phyloP scores from a whole-genome alignment of 805 yeast genomes.

The Kodamaea hsintzibuensis region DNA sequence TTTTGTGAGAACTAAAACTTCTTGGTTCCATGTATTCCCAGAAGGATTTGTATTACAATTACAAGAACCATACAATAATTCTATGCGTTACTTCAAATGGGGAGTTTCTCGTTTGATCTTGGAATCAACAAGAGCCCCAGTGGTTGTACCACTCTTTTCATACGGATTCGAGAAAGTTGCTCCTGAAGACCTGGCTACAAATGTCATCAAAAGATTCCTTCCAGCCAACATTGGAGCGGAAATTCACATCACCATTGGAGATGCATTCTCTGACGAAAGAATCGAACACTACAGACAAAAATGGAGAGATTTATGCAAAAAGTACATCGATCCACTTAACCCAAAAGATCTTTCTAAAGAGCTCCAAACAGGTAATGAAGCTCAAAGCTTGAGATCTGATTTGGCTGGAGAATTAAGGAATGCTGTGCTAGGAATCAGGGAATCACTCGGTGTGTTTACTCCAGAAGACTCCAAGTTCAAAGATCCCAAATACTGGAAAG shows the following conservation, averaged over 20 bases:
- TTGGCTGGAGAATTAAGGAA: slow-evolving; percentile 70
- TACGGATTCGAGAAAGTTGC: slow-evolving; percentile 85
- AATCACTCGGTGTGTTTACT: slow-evolving; percentile 42
- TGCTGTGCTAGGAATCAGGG: slow-evolving; percentile 53
- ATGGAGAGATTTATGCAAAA: slow-evolving; percentile 66
- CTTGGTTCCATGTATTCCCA: slow-evolving; percentile 95
- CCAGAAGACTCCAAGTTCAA: slow-evolving; percentile 71
- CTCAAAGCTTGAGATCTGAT: slow-evolving; percentile 62
- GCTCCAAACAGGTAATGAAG: slow-evolving; percentile 63
- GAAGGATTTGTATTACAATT: slow-evolving; percentile 92
- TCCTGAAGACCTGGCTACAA: slow-evolving; percentile 66
- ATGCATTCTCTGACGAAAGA: slow-evolving; percentile 58
- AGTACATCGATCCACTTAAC: slow-evolving; percentile 49
- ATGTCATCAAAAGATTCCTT: slow-evolving; percentile 54
- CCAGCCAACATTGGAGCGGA: slow-evolving; percentile 69
- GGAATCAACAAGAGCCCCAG: slow-evolving; percentile 82
- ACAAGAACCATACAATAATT: slow-evolving; percentile 73
- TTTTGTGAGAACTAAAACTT: slow-evolving; percentile 59
- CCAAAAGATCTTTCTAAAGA: slow-evolving; percentile 63
- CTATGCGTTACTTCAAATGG: slow-evolving; percentile 96
- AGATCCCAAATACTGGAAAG: slow-evolving; percentile 73
- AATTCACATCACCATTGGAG: slow-evolving; percentile 70
- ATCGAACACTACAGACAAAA: slow-evolving; percentile 62
- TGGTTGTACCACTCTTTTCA: slow-evolving; percentile 81
- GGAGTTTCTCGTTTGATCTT: slow-evolving; percentile 83